phyloP scores from a whole-genome alignment of 208 protist genomes.

The Trypanosoma conorhini region DNA sequence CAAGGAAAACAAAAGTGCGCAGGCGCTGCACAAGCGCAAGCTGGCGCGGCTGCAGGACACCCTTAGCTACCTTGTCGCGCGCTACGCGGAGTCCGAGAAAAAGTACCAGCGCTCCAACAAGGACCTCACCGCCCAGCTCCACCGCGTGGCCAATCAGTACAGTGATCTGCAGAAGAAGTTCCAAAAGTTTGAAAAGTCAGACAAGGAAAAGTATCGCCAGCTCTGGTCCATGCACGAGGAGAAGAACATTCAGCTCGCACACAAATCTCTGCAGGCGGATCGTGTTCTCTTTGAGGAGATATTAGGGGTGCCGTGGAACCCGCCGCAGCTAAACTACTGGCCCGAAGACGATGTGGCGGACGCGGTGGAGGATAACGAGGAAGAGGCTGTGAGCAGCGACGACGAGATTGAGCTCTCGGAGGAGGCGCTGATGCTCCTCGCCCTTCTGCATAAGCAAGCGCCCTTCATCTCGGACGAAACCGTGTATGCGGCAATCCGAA shows the following conservation, averaged over 20 bases:
- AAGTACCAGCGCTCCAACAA: constrained; percentile 92
- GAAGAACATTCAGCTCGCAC: constrained; percentile 84
- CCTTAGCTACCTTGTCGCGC: constrained; percentile 85
- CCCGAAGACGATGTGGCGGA: constrained; percentile 49
- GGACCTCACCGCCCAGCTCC: constrained; percentile 93
- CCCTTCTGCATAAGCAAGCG: constrained; percentile 84
- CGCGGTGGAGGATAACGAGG: constrained; percentile 44
- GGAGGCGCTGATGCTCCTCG: constrained; percentile 77
- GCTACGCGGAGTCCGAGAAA: constrained; percentile 92
- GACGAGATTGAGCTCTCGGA: constrained; percentile 75
- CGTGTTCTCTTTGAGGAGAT: constrained; percentile 96
- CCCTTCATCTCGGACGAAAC: constrained; percentile 89
- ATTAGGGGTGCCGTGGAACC: constrained; percentile 87
- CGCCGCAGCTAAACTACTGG: constrained; percentile 84
- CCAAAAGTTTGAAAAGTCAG: constrained; percentile 91
- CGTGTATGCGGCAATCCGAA: constrained; percentile 63
- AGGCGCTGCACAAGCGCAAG: constrained; percentile 93
- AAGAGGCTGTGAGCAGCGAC: constrained; percentile 41
- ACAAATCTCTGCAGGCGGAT: constrained; percentile 92
- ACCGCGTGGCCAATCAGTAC: constrained; percentile 94
- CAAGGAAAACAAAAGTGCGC: constrained; percentile 94
- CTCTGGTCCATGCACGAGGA: constrained; percentile 96
- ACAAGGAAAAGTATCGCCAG: constrained; percentile 93
- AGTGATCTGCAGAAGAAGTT: constrained; percentile 97
- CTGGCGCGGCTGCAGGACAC: constrained; percentile 88